Evolutionary conservation across 148 eudicot species (phyloP).

Genomic region (Vaccinium macrocarpon): DNA sequence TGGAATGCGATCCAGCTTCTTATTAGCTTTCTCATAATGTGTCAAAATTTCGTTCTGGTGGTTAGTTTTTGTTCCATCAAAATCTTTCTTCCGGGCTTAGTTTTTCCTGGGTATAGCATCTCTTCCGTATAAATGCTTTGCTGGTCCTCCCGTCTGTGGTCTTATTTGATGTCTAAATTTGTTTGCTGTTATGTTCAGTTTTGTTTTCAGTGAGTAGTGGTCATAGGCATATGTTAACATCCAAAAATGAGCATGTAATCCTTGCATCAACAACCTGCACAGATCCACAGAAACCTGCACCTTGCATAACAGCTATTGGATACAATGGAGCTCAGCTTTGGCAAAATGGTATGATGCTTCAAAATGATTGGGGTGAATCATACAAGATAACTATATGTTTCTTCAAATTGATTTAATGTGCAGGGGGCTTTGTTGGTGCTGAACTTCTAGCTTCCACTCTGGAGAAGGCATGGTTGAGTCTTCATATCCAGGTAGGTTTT

Average conservation of each 20-base stretch:
- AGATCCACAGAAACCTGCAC: slow-evolving; percentile 50
- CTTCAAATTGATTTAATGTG: background rate
- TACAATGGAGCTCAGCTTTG: slow-evolving; percentile 55
- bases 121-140: background rate
- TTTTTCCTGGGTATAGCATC: background rate
- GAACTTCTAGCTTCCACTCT: slow-evolving; percentile 48
- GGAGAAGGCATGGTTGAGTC: slow-evolving; percentile 64
- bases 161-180: background rate
- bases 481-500: slow-evolving; percentile 53
- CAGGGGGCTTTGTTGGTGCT: slow-evolving; percentile 55
- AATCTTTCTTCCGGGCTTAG: background rate
- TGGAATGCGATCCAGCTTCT: background rate
- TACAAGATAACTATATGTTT: background rate
- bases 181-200: background rate
- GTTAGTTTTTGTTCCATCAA: background rate
- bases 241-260: slow-evolving; percentile 14
- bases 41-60: background rate
- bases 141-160: background rate
- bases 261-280: slow-evolving; percentile 33
- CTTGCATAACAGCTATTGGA: slow-evolving; percentile 58
- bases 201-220: background rate
- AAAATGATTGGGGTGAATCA: background rate
- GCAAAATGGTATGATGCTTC: slow-evolving; percentile 45
- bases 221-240: background rate
- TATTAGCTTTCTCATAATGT: background rate